A percentile compares a stretch with the other conserved stretches of the same genome.
Evolutionary conservation across 1,139 yeast species (phyloP).

Genomic region (Kluyveromyces sp.): DNA sequence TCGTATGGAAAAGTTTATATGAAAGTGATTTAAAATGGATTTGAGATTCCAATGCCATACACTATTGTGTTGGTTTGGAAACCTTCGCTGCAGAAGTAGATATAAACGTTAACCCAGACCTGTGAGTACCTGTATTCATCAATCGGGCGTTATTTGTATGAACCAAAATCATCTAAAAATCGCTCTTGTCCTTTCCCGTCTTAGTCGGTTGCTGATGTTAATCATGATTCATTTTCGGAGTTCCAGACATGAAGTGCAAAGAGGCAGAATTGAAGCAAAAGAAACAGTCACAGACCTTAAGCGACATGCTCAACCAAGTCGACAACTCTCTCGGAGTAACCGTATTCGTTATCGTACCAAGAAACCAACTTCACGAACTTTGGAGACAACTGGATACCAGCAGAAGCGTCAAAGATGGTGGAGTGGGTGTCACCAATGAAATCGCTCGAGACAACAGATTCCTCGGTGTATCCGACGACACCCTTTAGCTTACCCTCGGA

Average conservation of each 20-base stretch:
- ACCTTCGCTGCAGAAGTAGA: too few species aligned
- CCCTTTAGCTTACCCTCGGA: slow-evolving; percentile 69
- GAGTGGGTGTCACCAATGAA: slow-evolving; percentile 72
- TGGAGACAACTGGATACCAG: slow-evolving; percentile 80
- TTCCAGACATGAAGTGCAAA: too few species aligned
- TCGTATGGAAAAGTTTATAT: background rate
- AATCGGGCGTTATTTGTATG: too few species aligned
- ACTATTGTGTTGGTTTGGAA: too few species aligned
- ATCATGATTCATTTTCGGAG: too few species aligned
- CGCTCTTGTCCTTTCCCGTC: too few species aligned
- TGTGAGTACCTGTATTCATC: background rate
- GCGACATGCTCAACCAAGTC: slow-evolving; percentile 79
- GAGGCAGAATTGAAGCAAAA: background rate
- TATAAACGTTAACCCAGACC: too few species aligned
- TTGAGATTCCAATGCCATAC: too few species aligned
- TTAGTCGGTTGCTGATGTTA: too few species aligned
- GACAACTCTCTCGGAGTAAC: slow-evolving; percentile 87
- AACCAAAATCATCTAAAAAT: too few species aligned
- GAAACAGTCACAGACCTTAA: too few species aligned
- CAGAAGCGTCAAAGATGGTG: slow-evolving; percentile 76
- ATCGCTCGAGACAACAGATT: slow-evolving; percentile 79
- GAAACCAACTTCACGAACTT: slow-evolving; percentile 77
- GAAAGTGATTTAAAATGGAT: background rate
- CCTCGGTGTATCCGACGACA: slow-evolving; percentile 75
- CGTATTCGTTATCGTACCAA: slow-evolving; percentile 88